phyloP scores from a whole-genome alignment of 2,329 filamentous ascomycete genomes.

The Pseudopyricularia javanii region DNA sequence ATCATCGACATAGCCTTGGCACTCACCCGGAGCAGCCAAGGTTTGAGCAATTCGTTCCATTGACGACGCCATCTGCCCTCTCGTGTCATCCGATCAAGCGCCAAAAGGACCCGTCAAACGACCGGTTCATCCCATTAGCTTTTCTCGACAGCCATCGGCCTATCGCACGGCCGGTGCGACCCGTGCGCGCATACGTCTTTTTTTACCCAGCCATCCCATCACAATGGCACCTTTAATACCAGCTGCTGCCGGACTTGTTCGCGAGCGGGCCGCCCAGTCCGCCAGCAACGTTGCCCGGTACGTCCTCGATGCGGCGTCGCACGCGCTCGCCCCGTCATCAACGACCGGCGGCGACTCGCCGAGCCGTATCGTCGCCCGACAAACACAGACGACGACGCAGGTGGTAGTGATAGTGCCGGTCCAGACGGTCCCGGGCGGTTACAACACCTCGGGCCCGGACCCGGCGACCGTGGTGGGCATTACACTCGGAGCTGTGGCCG shows the following conservation, averaged over 20 bases:
- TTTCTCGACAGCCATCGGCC: neutral
- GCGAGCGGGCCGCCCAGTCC: neutral
- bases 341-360: conserved; percentile 2
- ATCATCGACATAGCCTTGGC: no score
- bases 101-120: neutral
- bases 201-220: neutral
- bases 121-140: neutral
- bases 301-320: neutral
- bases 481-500: conserved; percentile 29
- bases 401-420: neutral
- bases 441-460: conserved; percentile 13
- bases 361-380: conserved; percentile 8
- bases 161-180: neutral
- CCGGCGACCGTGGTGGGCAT: conserved; percentile 27
- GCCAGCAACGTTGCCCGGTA: neutral
- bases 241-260: neutral
- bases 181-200: no score
- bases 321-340: neutral
- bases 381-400: conserved; percentile 8
- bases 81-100: no score
- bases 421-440: conserved; percentile 16
- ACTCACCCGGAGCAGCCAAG: no score
- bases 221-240: neutral
- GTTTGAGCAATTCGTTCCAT: no score
- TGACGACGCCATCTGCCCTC: no score